Conservation (phyloP, 208 protist species). For the Crithidia thermophila region DNA sequence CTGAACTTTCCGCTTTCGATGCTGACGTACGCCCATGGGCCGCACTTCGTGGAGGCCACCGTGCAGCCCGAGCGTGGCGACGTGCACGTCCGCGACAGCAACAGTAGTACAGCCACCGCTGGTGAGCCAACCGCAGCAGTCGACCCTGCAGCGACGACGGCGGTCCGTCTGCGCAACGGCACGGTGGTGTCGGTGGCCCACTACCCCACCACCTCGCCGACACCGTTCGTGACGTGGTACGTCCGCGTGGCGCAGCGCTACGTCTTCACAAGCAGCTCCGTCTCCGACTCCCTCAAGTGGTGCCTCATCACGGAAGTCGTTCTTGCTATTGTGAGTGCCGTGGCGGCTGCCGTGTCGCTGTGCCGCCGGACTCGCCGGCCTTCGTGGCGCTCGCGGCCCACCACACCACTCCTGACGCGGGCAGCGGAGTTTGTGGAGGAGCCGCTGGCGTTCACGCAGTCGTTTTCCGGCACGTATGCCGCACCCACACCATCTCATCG, state of each 20-base stretch:
- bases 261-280: constrained; percentile 27
- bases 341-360: not conserved
- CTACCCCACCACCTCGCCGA: constrained; percentile 34
- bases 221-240: constrained; percentile 37
- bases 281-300: constrained; percentile 31
- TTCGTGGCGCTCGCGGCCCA: not conserved
- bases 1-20: constrained; percentile 61
- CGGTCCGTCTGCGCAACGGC: constrained; percentile 18
- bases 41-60: constrained; percentile 33
- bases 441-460: not conserved
- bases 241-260: constrained; percentile 35
- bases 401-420: not conserved
- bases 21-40: constrained; percentile 47
- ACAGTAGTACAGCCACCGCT: not conserved
- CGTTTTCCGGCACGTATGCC: not conserved
- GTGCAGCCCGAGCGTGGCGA: constrained; percentile 15
- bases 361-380: not conserved
- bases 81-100: constrained; percentile 1
- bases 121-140: not conserved
- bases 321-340: not conserved
- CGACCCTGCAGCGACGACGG: not conserved
- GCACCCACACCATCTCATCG: not conserved
- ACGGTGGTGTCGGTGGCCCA: constrained; percentile 13
- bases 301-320: constrained; percentile 5
- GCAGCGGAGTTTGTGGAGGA: not conserved